phyloP scores from a whole-genome alignment of 2,329 filamentous ascomycete species.

The Alternaria gaisen region DNA sequence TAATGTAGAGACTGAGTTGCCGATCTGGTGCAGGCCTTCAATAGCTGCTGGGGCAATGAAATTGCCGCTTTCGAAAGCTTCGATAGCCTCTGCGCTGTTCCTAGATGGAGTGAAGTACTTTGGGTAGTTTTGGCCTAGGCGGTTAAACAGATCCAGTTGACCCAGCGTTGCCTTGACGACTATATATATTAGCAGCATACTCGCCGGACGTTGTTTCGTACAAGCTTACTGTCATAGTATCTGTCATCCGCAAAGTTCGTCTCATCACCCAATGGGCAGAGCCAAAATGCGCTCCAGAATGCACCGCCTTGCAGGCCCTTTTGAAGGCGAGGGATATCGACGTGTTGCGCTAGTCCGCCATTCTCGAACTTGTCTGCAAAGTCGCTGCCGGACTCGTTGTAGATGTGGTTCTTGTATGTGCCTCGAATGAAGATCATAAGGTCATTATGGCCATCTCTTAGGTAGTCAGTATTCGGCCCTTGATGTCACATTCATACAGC shows the following conservation, averaged over 20 bases:
- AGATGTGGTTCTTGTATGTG: constrained; percentile 78
- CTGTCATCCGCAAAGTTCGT: constrained; percentile 77
- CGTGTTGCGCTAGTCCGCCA: constrained; percentile 73
- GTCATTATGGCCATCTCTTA: constrained; percentile 86
- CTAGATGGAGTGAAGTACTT: constrained; percentile 71
- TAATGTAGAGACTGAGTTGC: constrained; percentile 80
- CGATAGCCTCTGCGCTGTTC: constrained; percentile 68
- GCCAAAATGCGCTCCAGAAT: constrained; percentile 91
- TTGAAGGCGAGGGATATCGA: constrained; percentile 79
- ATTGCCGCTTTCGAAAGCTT: constrained; percentile 56
- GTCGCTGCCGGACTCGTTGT: constrained; percentile 61
- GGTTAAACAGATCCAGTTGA: constrained; percentile 77
- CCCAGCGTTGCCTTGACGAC: constrained; percentile 73
- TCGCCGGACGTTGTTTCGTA: neutral
- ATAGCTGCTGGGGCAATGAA: constrained; percentile 50
- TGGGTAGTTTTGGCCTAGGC: constrained; percentile 71
- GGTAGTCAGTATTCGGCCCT: constrained; percentile 25
- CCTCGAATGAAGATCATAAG: constrained; percentile 76
- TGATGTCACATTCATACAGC: constrained; percentile 11
- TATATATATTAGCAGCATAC: constrained; percentile 36
- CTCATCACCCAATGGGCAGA: constrained; percentile 73
- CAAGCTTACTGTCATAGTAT: constrained; percentile 69
- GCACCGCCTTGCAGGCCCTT: constrained; percentile 79
- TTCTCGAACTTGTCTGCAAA: constrained; percentile 80
- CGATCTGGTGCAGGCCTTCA: constrained; percentile 87